These are phyloP conservation scores for Cordyceps farinosa DNA, from an alignment of 2,329 filamentous ascomycete genomes.

Conservation along the genomic window DNA sequence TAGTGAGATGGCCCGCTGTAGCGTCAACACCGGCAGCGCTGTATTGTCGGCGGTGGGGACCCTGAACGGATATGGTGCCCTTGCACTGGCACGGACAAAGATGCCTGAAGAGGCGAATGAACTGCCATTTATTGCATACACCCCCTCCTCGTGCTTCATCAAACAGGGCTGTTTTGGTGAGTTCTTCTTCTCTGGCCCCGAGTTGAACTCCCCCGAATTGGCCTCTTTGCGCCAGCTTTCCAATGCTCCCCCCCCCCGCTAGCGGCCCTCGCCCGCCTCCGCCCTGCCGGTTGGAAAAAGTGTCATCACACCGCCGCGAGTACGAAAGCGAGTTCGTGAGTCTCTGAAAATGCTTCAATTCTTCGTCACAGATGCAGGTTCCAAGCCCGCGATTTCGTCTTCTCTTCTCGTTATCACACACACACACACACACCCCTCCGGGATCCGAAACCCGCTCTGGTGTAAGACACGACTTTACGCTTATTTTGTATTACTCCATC, in stretches of 20 bases:
- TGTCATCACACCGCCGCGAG: not conserved
- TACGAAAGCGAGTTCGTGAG: not conserved
- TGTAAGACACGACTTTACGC: conserved; percentile 14
- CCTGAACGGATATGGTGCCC: too few species aligned
- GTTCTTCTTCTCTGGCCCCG: too few species aligned
- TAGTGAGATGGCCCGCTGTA: conserved; percentile 10
- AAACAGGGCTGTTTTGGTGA: too few species aligned
- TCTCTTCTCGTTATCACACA: too few species aligned
- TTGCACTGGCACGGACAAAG: too few species aligned
- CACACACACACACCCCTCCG: not conserved
- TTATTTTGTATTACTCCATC: conserved; percentile 17
- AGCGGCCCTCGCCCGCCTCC: not conserved
- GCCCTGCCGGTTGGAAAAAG: too few species aligned
- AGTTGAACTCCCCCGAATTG: too few species aligned
- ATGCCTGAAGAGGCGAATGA: too few species aligned
- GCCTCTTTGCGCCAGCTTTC: not conserved
- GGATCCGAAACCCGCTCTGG: conserved; percentile 10
- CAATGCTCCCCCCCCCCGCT: not conserved
- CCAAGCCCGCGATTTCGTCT: too few species aligned
- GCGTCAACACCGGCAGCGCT: not conserved
- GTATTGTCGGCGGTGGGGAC: not conserved
- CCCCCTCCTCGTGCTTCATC: not conserved
- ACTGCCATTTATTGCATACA: not conserved
- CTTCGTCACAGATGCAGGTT: not conserved
- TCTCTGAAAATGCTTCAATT: not conserved